Conservation (phyloP, 1,139 yeast genomes). For the Geotrichum histeridarum region DNA sequence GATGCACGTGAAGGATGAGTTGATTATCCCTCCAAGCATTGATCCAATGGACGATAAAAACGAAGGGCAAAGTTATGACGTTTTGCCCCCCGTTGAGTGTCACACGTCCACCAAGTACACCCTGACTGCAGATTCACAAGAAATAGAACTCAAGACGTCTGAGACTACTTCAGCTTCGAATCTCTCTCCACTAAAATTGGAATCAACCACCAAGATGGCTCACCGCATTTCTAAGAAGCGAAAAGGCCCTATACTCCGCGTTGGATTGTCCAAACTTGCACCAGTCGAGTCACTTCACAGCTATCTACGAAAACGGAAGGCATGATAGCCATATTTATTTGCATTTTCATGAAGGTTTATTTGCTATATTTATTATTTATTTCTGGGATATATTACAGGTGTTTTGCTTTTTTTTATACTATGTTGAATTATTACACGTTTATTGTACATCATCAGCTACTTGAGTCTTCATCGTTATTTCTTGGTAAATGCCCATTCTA, state of each 20-base stretch:
- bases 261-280: conserved; percentile 15
- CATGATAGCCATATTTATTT: conserved; percentile 1
- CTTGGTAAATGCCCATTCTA: conserved; percentile 51
- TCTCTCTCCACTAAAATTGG: too few species aligned
- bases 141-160: too few species aligned
- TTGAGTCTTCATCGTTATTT: conserved; percentile 6
- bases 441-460: not conserved
- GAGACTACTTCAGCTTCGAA: too few species aligned
- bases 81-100: too few species aligned
- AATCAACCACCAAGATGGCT: not conserved
- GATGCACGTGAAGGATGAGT: too few species aligned
- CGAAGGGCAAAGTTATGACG: too few species aligned
- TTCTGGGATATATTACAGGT: not conserved
- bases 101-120: too few species aligned
- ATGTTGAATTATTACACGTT: not conserved
- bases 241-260: conserved; percentile 10
- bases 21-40: too few species aligned
- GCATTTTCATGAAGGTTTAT: not conserved
- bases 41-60: too few species aligned
- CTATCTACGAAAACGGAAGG: conserved; percentile 8
- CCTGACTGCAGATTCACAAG: too few species aligned
- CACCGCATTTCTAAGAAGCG: not conserved
- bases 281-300: conserved; percentile 14
- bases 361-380: conserved; percentile 1
- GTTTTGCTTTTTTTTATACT: not conserved